phyloP scores from a whole-genome alignment of 306 rosid genomes.

The Vicia villosa region DNA sequence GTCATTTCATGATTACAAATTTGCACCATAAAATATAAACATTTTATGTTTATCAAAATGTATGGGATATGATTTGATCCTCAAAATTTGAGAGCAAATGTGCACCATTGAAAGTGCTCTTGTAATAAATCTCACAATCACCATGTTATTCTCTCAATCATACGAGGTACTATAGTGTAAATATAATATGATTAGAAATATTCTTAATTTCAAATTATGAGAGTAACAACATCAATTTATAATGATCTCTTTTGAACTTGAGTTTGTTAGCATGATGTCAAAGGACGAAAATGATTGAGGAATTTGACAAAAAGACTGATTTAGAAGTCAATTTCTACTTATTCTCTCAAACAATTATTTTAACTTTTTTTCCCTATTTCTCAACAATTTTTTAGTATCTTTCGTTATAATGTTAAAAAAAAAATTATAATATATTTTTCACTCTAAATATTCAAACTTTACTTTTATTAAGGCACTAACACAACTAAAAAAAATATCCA shows the following conservation, averaged over 20 bases:
- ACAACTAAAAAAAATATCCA: too few species aligned
- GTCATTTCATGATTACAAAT: not conserved
- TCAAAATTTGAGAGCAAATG: not conserved
- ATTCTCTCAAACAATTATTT: slow-evolving; percentile 19
- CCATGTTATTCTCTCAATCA: slow-evolving; percentile 3
- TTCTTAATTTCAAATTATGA: slow-evolving; percentile 25
- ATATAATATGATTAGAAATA: slow-evolving; percentile 3
- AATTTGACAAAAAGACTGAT: slow-evolving; percentile 26
- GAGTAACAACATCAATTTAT: not conserved
- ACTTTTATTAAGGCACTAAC: too few species aligned
- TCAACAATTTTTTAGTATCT: too few species aligned
- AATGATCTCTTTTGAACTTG: slow-evolving; percentile 5
- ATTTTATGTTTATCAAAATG: not conserved
- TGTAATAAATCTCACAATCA: not conserved
- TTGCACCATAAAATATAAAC: not conserved
- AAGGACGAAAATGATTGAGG: not conserved
- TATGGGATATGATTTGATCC: not conserved
- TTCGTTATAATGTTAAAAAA: too few species aligned
- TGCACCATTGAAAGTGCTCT: not conserved
- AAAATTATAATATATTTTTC: too few species aligned
- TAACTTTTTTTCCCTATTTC: not conserved
- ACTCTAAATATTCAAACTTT: too few species aligned
- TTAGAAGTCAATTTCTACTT: slow-evolving; percentile 13
- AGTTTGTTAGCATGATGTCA: slow-evolving; percentile 30
- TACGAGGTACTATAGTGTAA: not conserved